A percentile compares a stretch with the other conserved stretches of the same genome.
These are phyloP conservation scores for Primulina eburnea DNA, from an alignment of 257 asterid species.

Conservation along the genomic window DNA sequence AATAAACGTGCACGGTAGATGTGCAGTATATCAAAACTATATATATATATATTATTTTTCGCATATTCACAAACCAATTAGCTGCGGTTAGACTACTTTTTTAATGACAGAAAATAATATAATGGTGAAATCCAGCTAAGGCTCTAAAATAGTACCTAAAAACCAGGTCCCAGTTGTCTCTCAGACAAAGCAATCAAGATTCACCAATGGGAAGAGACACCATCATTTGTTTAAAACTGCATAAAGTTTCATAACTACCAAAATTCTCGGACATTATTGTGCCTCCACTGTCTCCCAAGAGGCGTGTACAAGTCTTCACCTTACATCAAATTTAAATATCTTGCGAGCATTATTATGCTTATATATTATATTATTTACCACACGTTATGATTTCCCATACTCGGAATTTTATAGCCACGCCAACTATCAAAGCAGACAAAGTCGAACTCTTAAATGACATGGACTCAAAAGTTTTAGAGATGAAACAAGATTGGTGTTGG, in stretches of 20 bases:
- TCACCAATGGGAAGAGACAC: slow-evolving; percentile 3
- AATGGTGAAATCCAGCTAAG: slow-evolving; percentile 24
- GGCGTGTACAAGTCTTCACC: slow-evolving; percentile 27
- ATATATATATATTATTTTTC: too few relatives aligned
- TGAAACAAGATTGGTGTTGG: not conserved
- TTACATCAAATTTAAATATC: slow-evolving; percentile 1
- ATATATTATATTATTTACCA: not conserved
- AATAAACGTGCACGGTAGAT: too few relatives aligned
- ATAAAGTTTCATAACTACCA: slow-evolving; percentile 20
- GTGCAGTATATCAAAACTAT: too few relatives aligned
- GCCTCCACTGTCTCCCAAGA: slow-evolving; percentile 26
- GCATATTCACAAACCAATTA: too few relatives aligned
- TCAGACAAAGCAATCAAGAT: slow-evolving; percentile 13
- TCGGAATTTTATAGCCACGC: not conserved
- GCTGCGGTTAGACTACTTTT: not conserved
- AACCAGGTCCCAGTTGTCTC: slow-evolving; percentile 30
- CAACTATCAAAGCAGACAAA: not conserved
- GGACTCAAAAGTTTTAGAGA: not conserved
- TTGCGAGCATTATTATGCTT: not conserved
- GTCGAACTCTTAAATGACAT: not conserved
- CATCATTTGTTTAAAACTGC: not conserved
- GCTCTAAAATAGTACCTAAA: slow-evolving; percentile 22
- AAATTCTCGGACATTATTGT: slow-evolving; percentile 27
- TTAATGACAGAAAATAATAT: not conserved
- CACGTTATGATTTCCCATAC: not conserved